These are phyloP conservation scores for Nakaseomyces sp. DNA, from an alignment of 1,139 yeast genomes.

Conservation along the genomic window DNA sequence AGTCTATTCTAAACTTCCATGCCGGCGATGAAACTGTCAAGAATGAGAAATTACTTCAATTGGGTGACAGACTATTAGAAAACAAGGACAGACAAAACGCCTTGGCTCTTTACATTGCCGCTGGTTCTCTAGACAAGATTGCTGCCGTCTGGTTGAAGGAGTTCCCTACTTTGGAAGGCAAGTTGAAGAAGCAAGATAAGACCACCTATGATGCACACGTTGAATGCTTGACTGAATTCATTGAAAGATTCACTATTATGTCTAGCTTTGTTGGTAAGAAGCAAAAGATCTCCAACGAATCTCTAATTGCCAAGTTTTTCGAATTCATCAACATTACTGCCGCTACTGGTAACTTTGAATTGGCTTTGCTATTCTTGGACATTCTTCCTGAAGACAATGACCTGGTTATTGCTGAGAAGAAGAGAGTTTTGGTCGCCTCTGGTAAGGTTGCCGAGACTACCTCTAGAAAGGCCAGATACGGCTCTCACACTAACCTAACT, in stretches of 20 bases:
- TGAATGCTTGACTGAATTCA: conserved; percentile 69
- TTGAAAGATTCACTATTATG: conserved; percentile 74
- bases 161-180: conserved; percentile 49
- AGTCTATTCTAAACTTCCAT: conserved; percentile 54
- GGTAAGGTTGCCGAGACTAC: conserved; percentile 19
- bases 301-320: conserved; percentile 32
- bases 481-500: conserved; percentile 5
- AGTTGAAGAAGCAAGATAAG: conserved; percentile 37
- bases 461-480: conserved; percentile 12
- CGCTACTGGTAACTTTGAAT: conserved; percentile 72
- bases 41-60: conserved; percentile 46
- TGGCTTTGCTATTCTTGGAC: conserved; percentile 64
- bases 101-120: conserved; percentile 68
- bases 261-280: conserved; percentile 48
- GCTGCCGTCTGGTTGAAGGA: conserved; percentile 81
- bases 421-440: conserved; percentile 65
- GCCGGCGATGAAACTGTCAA: conserved; percentile 37
- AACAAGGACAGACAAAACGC: conserved; percentile 60
- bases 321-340: conserved; percentile 80
- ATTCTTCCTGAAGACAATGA: conserved; percentile 61
- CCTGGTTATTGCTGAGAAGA: conserved; percentile 58
- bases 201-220: conserved; percentile 71
- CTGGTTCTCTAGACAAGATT: conserved; percentile 70
- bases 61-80: conserved; percentile 64
- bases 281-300: conserved; percentile 30